Conservation (phyloP, 108 stramenopile species). For the Pseudonitzschia delicatissima region DNA sequence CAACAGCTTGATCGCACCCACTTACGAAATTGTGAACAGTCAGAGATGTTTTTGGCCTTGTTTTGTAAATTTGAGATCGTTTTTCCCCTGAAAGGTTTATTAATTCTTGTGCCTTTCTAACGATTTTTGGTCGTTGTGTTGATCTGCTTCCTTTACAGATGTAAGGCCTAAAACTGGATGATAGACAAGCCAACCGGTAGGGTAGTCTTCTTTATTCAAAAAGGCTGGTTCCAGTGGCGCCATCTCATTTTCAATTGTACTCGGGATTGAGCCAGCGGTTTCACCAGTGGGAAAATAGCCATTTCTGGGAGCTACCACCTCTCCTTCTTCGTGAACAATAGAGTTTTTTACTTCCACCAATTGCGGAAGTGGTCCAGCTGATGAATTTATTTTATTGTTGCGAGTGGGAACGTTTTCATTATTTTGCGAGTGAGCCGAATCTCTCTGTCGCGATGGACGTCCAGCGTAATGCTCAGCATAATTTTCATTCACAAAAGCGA, state of each 20-base stretch:
- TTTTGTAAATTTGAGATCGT: too few species aligned
- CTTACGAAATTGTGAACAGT: too few species aligned
- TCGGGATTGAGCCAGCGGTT: background rate
- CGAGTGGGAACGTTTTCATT: background rate
- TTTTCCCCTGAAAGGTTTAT: too few species aligned
- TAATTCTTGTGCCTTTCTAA: too few species aligned
- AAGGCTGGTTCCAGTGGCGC: constrained; percentile 53
- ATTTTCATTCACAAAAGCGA: background rate
- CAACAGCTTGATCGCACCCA: too few species aligned
- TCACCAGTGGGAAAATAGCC: background rate
- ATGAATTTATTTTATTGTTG: background rate
- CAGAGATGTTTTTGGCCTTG: too few species aligned
- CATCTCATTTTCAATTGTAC: background rate
- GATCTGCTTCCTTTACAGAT: constrained; percentile 38
- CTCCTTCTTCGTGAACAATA: background rate
- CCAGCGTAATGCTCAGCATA: background rate
- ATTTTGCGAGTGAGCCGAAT: background rate
- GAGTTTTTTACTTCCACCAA: background rate
- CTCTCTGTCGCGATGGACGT: background rate
- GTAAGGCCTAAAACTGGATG: constrained; percentile 64
- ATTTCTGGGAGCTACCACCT: background rate
- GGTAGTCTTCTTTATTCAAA: constrained; percentile 59
- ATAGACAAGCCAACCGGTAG: constrained; percentile 69
- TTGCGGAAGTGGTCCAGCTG: background rate
- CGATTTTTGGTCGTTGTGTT: constrained; percentile 14